Conservation (phyloP, 2,329 filamentous ascomycete genomes). For the Alternaria atra region DNA sequence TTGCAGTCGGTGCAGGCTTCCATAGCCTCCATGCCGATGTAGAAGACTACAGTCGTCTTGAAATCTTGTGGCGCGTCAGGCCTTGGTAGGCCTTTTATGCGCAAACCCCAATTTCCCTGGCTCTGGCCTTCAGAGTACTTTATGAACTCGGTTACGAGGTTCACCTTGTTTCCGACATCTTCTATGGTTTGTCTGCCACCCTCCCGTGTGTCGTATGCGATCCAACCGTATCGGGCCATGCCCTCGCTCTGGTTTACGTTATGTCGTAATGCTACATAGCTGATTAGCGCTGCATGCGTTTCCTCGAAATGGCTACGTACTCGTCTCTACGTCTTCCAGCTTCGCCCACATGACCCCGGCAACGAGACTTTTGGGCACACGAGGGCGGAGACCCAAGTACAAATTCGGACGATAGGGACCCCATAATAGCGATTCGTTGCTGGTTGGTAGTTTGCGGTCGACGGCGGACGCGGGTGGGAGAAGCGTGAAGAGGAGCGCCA, state of each 20-base stretch:
- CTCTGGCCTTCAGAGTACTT: conserved; percentile 86
- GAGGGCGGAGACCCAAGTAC: conserved; percentile 88
- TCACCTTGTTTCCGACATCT: conserved; percentile 83
- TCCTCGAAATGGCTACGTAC: conserved; percentile 60
- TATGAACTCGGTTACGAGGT: conserved; percentile 89
- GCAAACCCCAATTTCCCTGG: conserved; percentile 88
- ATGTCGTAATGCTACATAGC: conserved; percentile 72
- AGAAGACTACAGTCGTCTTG: conserved; percentile 82
- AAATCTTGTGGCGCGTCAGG: conserved; percentile 69
- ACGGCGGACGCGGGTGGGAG: conserved; percentile 19
- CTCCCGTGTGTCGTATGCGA: conserved; percentile 86
- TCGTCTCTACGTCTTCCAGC: conserved; percentile 78
- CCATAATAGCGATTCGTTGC: conserved; percentile 89
- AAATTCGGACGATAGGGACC: conserved; percentile 92
- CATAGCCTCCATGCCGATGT: conserved; percentile 78
- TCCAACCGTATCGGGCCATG: conserved; percentile 96
- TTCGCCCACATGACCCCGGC: conserved; percentile 88
- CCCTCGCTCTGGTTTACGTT: conserved; percentile 93
- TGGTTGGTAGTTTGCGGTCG: conserved; percentile 24
- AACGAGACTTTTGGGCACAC: conserved; percentile 79
- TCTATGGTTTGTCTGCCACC: conserved; percentile 89
- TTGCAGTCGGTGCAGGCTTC: conserved; percentile 57
- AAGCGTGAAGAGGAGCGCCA: conserved; percentile 26
- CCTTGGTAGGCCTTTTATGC: conserved; percentile 80
- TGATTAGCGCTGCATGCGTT: conserved; percentile 13